Evolutionary conservation across 2,329 filamentous ascomycete species (phyloP).

Genomic region (Curvularia hawaiiensis): DNA sequence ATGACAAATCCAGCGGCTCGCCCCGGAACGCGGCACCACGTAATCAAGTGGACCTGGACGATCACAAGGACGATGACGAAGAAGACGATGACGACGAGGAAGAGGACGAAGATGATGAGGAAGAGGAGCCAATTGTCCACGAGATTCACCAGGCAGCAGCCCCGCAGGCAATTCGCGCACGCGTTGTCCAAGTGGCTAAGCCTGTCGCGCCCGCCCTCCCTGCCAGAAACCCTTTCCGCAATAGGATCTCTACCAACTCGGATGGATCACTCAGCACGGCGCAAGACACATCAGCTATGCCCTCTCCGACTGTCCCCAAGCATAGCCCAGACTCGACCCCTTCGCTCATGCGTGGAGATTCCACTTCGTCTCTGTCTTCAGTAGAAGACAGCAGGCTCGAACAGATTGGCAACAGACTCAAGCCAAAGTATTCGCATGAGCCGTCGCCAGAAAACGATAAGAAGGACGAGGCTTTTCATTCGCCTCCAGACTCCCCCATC

Average conservation of each 20-base stretch:
- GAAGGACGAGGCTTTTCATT: slow-evolving; percentile 49
- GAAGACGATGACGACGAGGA: slow-evolving; percentile 50
- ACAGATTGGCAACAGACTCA: slow-evolving; percentile 32
- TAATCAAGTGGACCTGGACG: slow-evolving; percentile 55
- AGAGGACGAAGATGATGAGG: slow-evolving; percentile 51
- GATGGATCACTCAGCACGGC: slow-evolving; percentile 31
- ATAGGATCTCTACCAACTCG: slow-evolving; percentile 43
- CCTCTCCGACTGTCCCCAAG: slow-evolving; percentile 31
- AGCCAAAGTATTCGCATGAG: slow-evolving; percentile 31
- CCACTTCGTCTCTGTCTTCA: slow-evolving; percentile 41
- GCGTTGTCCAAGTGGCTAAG: slow-evolving; percentile 84
- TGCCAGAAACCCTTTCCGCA: slow-evolving; percentile 70
- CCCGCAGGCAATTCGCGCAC: slow-evolving; percentile 74
- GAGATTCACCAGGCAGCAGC: slow-evolving; percentile 68
- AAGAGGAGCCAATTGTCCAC: slow-evolving; percentile 70
- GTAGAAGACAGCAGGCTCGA: slow-evolving; percentile 40
- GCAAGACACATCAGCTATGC: slow-evolving; percentile 25
- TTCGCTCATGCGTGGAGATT: slow-evolving; percentile 43
- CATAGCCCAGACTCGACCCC: slow-evolving; percentile 42
- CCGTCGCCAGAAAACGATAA: slow-evolving; percentile 22
- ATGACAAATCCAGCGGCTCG: slow-evolving; percentile 10
- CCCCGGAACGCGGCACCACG: slow-evolving; percentile 7
- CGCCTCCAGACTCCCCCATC: slow-evolving; percentile 45
- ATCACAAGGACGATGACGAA: slow-evolving; percentile 51
- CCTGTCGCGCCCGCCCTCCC: slow-evolving; percentile 78